A percentile compares a stretch with the other conserved stretches of the same genome.
Evolutionary conservation across 73 alveolate species (phyloP).

Genomic region (Paramecium biaurelia): DNA sequence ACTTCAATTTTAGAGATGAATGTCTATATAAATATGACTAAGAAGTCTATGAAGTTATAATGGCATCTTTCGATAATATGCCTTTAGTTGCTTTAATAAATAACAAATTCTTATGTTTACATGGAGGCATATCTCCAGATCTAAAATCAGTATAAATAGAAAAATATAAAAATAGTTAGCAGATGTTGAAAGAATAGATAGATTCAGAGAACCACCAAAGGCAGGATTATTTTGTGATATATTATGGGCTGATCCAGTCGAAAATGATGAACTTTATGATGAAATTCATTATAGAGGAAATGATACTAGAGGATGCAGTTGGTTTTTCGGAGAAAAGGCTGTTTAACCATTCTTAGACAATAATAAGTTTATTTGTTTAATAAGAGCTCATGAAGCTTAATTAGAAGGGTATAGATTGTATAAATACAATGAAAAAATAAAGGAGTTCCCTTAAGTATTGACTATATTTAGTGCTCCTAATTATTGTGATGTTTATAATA

Average conservation of each 20-base stretch:
- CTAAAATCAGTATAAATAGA: slow-evolving; percentile 57
- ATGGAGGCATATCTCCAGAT: slow-evolving; percentile 92
- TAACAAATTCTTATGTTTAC: slow-evolving; percentile 81
- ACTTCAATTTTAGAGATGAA: slow-evolving; percentile 84
- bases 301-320: slow-evolving; percentile 78
- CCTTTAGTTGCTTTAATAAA: slow-evolving; percentile 83
- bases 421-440: slow-evolving; percentile 78
- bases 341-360: slow-evolving; percentile 63
- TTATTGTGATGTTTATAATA: slow-evolving; percentile 93
- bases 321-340: slow-evolving; percentile 75
- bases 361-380: slow-evolving; percentile 69
- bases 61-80: slow-evolving; percentile 80
- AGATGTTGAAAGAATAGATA: slow-evolving; percentile 73
- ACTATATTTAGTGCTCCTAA: slow-evolving; percentile 95
- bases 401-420: slow-evolving; percentile 96
- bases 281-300: slow-evolving; percentile 68
- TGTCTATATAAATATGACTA: slow-evolving; percentile 74
- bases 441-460: slow-evolving; percentile 89
- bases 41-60: slow-evolving; percentile 79
- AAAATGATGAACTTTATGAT: slow-evolving; percentile 71
- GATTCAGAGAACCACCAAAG: slow-evolving; percentile 86
- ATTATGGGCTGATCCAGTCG: slow-evolving; percentile 90
- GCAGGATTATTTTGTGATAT: slow-evolving; percentile 86
- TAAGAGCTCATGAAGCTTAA: slow-evolving; percentile 96
- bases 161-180: slow-evolving; percentile 35